These are phyloP conservation scores for Simmondsia chinensis DNA, from an alignment of 148 eudicot species.

Conservation along the genomic window DNA sequence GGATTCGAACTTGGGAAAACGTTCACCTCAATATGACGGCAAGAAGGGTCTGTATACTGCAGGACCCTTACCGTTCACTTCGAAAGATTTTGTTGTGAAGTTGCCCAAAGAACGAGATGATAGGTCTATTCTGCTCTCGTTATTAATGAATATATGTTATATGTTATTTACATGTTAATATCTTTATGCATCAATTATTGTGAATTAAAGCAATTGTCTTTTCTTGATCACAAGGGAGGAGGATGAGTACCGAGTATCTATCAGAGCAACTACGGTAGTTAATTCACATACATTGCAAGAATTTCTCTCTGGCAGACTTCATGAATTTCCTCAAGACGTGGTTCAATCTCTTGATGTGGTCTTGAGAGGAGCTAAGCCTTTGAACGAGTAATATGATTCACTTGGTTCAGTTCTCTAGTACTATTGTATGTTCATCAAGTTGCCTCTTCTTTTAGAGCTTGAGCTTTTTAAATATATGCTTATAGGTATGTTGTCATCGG, in stretches of 20 bases:
- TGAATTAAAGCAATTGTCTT: neutral
- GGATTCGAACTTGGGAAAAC: slow-evolving; percentile 23
- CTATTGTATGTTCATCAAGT: neutral
- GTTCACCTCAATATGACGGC: slow-evolving; percentile 56
- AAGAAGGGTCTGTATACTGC: slow-evolving; percentile 56
- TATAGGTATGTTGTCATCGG: slow-evolving; percentile 57
- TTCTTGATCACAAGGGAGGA: slow-evolving; percentile 29
- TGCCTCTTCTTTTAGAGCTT: neutral
- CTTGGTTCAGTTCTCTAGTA: neutral
- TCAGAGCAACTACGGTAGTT: slow-evolving; percentile 48
- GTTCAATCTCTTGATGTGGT: slow-evolving; percentile 80
- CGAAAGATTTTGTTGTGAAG: slow-evolving; percentile 49
- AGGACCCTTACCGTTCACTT: slow-evolving; percentile 49
- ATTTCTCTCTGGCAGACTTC: slow-evolving; percentile 27
- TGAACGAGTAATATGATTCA: slow-evolving; percentile 12
- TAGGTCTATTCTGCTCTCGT: slow-evolving; percentile 7
- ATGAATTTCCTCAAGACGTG: slow-evolving; percentile 56
- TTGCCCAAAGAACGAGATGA: slow-evolving; percentile 15
- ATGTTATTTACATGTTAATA: neutral
- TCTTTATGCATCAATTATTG: neutral
- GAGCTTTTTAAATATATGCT: neutral
- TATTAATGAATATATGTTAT: neutral
- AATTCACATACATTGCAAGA: slow-evolving; percentile 38
- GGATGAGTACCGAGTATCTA: slow-evolving; percentile 37
- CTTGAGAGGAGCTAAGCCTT: slow-evolving; percentile 29